Evolutionary conservation across 2,329 filamentous ascomycete species (phyloP).

Genomic region (Neonectria faginata): DNA sequence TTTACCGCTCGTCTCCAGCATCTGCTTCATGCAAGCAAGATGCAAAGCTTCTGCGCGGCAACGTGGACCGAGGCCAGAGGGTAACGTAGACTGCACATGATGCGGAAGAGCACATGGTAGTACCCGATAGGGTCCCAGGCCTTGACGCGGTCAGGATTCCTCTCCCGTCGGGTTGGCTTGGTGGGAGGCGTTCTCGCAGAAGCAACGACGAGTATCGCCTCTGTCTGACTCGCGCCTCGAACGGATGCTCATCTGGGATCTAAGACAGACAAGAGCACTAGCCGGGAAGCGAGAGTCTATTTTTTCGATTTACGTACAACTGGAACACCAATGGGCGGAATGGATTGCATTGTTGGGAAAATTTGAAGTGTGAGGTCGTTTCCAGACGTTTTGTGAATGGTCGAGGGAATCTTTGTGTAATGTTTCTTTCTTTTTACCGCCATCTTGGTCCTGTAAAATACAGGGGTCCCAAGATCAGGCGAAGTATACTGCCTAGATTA

Average conservation of each 20-base stretch:
- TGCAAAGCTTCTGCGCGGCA: not conserved
- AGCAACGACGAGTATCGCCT: not conserved
- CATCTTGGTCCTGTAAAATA: no score
- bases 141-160: not conserved
- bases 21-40: not conserved
- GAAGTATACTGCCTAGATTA: slow-evolving; percentile 28
- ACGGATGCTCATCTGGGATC: not conserved
- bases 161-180: not conserved
- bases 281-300: not conserved
- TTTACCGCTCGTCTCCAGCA: not conserved
- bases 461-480: not conserved
- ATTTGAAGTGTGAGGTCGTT: not conserved
- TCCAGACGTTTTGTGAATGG: not conserved
- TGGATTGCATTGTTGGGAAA: not conserved
- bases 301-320: not conserved
- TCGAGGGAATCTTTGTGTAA: slow-evolving; percentile 11
- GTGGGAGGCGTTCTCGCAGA: not conserved
- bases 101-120: not conserved
- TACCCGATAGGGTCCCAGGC: not conserved
- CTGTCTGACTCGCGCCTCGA: not conserved
- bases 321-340: not conserved
- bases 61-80: not conserved
- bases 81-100: not conserved
- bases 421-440: slow-evolving; percentile 6
- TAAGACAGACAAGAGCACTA: not conserved